These are phyloP conservation scores for sunflower (Helianthus annuus) DNA, from an alignment of 129 eudicot species.

Conservation along the genomic window HanXRQr2.0-SUNRISE NC_035437.2:170215706-170216205, in stretches of 20 bases:
- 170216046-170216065: constrained; percentile 83
- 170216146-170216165: constrained; percentile 68
- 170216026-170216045: constrained; percentile 83
- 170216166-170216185: constrained; percentile 48
- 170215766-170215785: no score
- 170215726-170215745: no score
- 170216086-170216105: constrained; percentile 97
- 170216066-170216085: constrained; percentile 91
- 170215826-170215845: no score
- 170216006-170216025: constrained; percentile 79
- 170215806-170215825: no score
- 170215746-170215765: no score
- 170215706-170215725: no score
- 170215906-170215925: constrained; percentile 86
- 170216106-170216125: constrained; percentile 79
- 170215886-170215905: constrained; percentile 86
- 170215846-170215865: no score
- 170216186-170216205: constrained; percentile 78
- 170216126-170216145: constrained; percentile 58
- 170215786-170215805: no score
- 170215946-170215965: constrained; percentile 78
- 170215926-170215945: constrained; percentile 95
- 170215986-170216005: constrained; percentile 76
- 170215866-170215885: background rate
- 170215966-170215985: constrained; percentile 89